Conservation (phyloP, 371 early-diverging fungal genomes). For the Apophysomyces trapeziformis region DNA sequence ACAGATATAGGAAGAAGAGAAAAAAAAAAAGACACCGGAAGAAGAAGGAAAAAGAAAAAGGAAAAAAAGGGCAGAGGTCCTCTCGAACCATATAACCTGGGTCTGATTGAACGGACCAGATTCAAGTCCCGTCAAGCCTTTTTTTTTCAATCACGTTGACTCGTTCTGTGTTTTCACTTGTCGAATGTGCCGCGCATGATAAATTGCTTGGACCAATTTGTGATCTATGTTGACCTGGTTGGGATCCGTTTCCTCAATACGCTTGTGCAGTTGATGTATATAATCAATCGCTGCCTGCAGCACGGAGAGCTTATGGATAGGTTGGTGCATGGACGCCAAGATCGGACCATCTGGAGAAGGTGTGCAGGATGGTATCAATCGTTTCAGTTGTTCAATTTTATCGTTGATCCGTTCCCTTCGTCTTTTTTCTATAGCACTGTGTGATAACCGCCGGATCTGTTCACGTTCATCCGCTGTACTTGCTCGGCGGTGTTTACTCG, state of each 20-base stretch:
- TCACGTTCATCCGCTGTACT: slow-evolving; percentile 50
- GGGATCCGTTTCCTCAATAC: background rate
- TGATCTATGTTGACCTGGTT: background rate
- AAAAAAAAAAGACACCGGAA: too few species aligned
- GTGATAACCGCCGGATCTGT: slow-evolving; percentile 68
- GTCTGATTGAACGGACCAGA: background rate
- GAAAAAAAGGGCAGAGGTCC: background rate
- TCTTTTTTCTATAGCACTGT: slow-evolving; percentile 78
- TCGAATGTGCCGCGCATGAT: slow-evolving; percentile 7
- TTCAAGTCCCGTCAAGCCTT: background rate
- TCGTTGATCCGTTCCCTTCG: slow-evolving; percentile 81
- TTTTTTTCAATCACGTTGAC: slow-evolving; percentile 6
- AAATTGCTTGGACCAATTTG: background rate
- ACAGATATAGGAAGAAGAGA: too few species aligned
- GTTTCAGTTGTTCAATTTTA: slow-evolving; percentile 53
- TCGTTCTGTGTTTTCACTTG: background rate
- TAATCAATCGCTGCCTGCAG: slow-evolving; percentile 78
- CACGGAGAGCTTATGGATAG: slow-evolving; percentile 69
- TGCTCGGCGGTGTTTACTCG: slow-evolving; percentile 9
- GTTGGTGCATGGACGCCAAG: slow-evolving; percentile 25
- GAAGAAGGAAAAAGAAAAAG: background rate
- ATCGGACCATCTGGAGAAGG: slow-evolving; percentile 49
- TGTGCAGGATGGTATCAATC: slow-evolving; percentile 56
- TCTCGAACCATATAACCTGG: background rate
- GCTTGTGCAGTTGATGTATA: slow-evolving; percentile 42